Conservation (phyloP, 345 rosid species). For the Toxicodendron radicans region DNA sequence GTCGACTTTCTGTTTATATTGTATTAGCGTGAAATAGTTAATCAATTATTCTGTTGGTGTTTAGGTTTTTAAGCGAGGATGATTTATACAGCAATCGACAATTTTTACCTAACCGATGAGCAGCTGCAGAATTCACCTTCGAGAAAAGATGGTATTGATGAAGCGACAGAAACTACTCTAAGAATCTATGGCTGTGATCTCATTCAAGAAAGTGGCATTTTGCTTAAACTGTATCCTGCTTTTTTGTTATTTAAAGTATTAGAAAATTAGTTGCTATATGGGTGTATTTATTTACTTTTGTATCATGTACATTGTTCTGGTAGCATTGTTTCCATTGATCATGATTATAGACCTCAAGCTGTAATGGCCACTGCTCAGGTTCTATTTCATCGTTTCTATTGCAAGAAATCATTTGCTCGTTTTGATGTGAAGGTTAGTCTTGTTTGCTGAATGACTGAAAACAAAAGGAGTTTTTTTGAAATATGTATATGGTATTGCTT, state of each 20-base stretch:
- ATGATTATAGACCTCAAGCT: constrained; percentile 72
- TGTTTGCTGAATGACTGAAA: neutral
- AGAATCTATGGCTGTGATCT: constrained; percentile 94
- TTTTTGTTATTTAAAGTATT: neutral
- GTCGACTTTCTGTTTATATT: neutral
- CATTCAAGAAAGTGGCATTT: constrained; percentile 86
- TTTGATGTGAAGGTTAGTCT: constrained; percentile 77
- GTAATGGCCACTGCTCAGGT: constrained; percentile 99
- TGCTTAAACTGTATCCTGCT: constrained; percentile 75
- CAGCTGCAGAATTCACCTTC: constrained; percentile 71
- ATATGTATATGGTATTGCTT: constrained; percentile 1
- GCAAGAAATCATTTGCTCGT: constrained; percentile 93
- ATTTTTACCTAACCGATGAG: constrained; percentile 82
- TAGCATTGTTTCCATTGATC: constrained; percentile 24
- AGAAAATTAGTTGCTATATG: neutral
- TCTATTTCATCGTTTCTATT: constrained; percentile 85
- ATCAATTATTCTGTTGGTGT: neutral
- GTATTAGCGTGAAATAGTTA: neutral
- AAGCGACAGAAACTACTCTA: constrained; percentile 67
- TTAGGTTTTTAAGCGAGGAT: constrained; percentile 34
- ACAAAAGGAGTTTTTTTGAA: neutral
- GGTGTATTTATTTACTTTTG: neutral
- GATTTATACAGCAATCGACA: constrained; percentile 94
- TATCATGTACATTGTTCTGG: constrained; percentile 4
- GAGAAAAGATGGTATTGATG: constrained; percentile 86